Base-by-base conservation (phyloP, 2,329 filamentous ascomycete species). In the Zasmidium citrigriseum region DNA sequence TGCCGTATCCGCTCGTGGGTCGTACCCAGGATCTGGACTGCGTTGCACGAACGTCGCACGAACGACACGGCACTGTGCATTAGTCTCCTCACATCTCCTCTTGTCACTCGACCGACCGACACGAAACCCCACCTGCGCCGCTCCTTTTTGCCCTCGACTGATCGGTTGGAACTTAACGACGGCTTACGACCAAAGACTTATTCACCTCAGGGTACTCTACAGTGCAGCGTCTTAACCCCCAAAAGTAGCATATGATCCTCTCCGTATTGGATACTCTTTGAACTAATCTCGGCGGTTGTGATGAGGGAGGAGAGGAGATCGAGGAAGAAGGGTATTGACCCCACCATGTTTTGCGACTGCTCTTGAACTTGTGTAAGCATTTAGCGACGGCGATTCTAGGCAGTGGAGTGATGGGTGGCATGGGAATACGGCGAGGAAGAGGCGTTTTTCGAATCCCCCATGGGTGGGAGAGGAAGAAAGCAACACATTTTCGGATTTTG, bases 171-270 rank as follows among this genome's bases (percentile, higher is more conserved):
- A 44, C 29, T 55, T 59, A 57, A 70, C 67, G 67, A 72, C 67
- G 64, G 58, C 67, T 66, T 62, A 70, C 66, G 66, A 71, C 64
- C 66, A 58, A 72, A 72, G 70, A 72, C 70, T 68, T 70, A 70
- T 68, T 65, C 68, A 69, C 68, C 70, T 70, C 69, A 71, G 68
- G 70, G 70, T 69, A 70, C 65, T 64, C 62, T 72, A 71, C 54
- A 60, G 62, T 49, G 66, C 67, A 71, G 64, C 63, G 57, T 58
- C 52, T 58, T 55, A 55, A 38, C 34, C 14, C 34, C 34, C 16
- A 46, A 45, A 48, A 58, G 46, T 52, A 59, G 52, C 46, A 63
- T 61, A 63, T 59, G 50, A 60, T 63, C 49, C 58, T 65, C 52
- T 65, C 63, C 63, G 54, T 52, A 65, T 65, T 24, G 58, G 52